Percentiles rank a stretch among this genome's conserved stretches.
Evolutionary conservation across 352 stramenopile species (phyloP).

Genomic region (Elongisporangium undulatum): DNA sequence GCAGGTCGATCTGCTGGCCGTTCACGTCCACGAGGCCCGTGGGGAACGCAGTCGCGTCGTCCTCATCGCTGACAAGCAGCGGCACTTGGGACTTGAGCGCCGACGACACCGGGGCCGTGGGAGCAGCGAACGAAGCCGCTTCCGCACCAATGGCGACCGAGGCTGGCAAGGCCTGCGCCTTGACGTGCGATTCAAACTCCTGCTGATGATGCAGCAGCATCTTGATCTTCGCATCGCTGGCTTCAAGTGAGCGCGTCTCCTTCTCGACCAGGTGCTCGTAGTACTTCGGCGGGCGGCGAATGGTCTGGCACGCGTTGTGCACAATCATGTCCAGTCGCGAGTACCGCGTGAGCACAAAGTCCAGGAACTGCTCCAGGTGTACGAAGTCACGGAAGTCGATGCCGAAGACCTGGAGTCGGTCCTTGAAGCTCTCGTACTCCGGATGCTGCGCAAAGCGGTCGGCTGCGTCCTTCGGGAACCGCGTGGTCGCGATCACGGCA

Average conservation of each 20-base stretch:
- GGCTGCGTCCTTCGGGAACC: conserved; percentile 93
- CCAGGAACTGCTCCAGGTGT: conserved; percentile 93
- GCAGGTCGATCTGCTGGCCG: conserved; percentile 94
- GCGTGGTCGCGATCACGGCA: conserved; percentile 93
- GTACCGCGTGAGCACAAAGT: conserved; percentile 68
- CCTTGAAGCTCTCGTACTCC: conserved; percentile 92
- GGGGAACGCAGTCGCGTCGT: conserved; percentile 56
- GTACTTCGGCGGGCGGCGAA: conserved; percentile 92
- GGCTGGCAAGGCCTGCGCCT: conserved; percentile 44
- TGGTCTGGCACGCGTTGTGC: conserved; percentile 98
- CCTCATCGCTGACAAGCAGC: conserved; percentile 66
- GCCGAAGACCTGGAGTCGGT: conserved; percentile 93
- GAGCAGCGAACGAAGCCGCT: conserved; percentile 9
- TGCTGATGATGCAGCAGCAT: conserved; percentile 76
- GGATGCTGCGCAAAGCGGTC: conserved; percentile 88
- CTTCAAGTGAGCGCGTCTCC: conserved; percentile 61
- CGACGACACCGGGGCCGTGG: conserved; percentile 54
- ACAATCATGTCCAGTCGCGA: conserved; percentile 95
- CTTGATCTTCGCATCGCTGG: conserved; percentile 46
- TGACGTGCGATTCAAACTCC: conserved; percentile 69
- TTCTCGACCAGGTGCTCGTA: conserved; percentile 91
- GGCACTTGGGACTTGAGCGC: conserved; percentile 82
- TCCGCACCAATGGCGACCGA: conserved; percentile 16
- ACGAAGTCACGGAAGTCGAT: conserved; percentile 96
- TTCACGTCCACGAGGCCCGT: conserved; percentile 92